Evolutionary conservation across 2,329 filamentous ascomycete genomes (phyloP), one percentile per base, ranked within the genome.

Genomic region (Fusarium fracticaudum): DNA sequence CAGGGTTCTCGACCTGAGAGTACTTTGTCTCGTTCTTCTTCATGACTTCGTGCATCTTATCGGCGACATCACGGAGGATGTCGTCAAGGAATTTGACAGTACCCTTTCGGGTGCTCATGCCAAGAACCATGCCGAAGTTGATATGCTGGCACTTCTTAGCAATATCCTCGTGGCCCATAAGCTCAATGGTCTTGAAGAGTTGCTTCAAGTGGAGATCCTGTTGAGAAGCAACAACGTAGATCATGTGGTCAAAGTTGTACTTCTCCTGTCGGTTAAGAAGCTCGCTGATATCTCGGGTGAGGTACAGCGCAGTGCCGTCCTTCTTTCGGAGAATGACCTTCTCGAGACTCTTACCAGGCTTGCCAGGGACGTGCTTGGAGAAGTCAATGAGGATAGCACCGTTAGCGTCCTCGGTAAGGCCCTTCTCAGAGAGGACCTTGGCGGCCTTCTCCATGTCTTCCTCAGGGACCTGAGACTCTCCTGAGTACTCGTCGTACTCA

Each of bases 31-130:
- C 88, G 83, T 98, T 98, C 86, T 92, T 93, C 83, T 87, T 91
- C 96, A 99, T 99, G 59, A 97, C 94, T 71, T 98, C 94, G 87
- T 98, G 96, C 96, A 99, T 99, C 84, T 95, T 94, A 63, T 98
- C 96, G 78, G 91, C 92, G 13, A 97, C 94, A 77, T 95, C 93
- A 22, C 81, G 68, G n/a, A 81, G 76, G 35, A 81, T 81, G 13
- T 81, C 79, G 33, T 81, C 87, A 45, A 90, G 80, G 85, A 94
- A 94, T 83, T 93, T 93, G 77, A 94, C 93, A 1, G 92, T 94
- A 69, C 92, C 92, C 80, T 88, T 91, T 76, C 89, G 90, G 73
- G 90, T 94, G 83, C 86, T 92, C 91, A 92, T 93, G 61, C 89
- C 92, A 62, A 91, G 85, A 1, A 92, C 91, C 77, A 94, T 85